Evolutionary conservation across 2,329 filamentous ascomycete genomes (phyloP).

Genomic region (Uncinocarpus reesii): DNA sequence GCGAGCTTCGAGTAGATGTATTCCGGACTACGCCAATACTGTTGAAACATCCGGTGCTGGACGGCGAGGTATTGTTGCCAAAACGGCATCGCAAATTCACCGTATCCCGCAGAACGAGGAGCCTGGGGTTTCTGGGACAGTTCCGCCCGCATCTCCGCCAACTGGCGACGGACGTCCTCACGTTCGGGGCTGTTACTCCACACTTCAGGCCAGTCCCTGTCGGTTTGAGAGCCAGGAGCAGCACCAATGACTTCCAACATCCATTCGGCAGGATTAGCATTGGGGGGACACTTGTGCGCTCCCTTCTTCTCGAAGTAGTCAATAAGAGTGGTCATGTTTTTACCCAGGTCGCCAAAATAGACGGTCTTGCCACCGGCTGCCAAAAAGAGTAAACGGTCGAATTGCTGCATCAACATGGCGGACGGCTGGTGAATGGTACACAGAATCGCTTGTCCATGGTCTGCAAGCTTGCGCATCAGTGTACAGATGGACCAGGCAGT

Average conservation of each 20-base stretch:
- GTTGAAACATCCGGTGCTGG: constrained; percentile 66
- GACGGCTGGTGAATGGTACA: constrained; percentile 98
- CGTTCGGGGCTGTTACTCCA: constrained; percentile 48
- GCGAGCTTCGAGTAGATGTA: constrained; percentile 78
- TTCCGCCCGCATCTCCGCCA: constrained; percentile 45
- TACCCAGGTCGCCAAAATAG: constrained; percentile 58
- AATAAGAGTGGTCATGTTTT: constrained; percentile 48
- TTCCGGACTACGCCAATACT: constrained; percentile 81
- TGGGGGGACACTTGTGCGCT: constrained; percentile 49
- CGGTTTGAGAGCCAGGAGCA: constrained; percentile 48
- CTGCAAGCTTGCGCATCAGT: constrained; percentile 78
- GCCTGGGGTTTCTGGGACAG: constrained; percentile 25
- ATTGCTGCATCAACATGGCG: constrained; percentile 86
- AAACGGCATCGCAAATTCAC: constrained; percentile 75
- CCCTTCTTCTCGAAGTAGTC: constrained; percentile 58
- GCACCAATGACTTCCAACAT: constrained; percentile 55
- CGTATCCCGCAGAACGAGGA: constrained; percentile 19
- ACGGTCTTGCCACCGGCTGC: constrained; percentile 56
- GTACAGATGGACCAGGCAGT: constrained; percentile 88
- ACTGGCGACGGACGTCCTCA: constrained; percentile 30
- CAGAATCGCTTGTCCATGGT: constrained; percentile 80
- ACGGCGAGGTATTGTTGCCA: constrained; percentile 56
- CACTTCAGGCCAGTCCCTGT: constrained; percentile 46
- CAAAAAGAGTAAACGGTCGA: constrained; percentile 55
- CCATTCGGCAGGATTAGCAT: constrained; percentile 66